These are phyloP conservation scores for Trichosporon coremiiforme DNA, from an alignment of 1,284 basidiomycete species.

Conservation along the genomic window DNA sequence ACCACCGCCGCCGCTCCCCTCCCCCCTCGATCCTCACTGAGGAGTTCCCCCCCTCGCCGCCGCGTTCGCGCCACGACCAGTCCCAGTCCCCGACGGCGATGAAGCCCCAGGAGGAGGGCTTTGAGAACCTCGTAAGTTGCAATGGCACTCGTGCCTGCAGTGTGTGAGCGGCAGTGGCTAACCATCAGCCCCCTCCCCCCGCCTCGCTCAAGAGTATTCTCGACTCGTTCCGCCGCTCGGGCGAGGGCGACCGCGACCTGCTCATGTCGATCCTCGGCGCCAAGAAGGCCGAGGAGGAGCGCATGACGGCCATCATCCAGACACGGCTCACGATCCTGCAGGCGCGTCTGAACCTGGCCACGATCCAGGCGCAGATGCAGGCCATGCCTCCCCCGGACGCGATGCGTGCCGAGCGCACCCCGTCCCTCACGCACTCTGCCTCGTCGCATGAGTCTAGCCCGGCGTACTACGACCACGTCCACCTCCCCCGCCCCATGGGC, in stretches of 20 bases:
- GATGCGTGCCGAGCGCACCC: constrained; percentile 25
- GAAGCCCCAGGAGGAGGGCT: constrained; percentile 46
- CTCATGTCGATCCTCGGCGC: constrained; percentile 82
- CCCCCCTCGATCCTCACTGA: constrained; percentile 23
- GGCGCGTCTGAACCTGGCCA: constrained; percentile 42
- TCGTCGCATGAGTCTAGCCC: constrained; percentile 16
- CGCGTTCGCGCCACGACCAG: constrained; percentile 45
- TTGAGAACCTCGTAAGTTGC: constrained; percentile 52
- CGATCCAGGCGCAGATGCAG: constrained; percentile 32
- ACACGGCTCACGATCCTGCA: constrained; percentile 53
- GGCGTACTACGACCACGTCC: constrained; percentile 25
- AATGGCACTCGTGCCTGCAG: not conserved
- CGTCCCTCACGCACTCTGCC: constrained; percentile 22
- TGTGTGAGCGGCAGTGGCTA: not conserved
- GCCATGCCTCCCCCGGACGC: constrained; percentile 12
- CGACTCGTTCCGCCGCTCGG: constrained; percentile 74
- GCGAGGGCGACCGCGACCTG: constrained; percentile 86
- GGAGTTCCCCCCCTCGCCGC: constrained; percentile 45
- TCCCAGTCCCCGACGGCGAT: constrained; percentile 41
- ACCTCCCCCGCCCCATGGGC: constrained; percentile 25
- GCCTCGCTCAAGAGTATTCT: constrained; percentile 80
- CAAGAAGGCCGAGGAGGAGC: constrained; percentile 80
- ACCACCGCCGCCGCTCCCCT: constrained; percentile 19
- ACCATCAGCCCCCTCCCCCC: constrained; percentile 60
- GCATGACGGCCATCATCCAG: constrained; percentile 52